Conservation (phyloP, 73 alveolate species). For the Breviolum minutum region DNA sequence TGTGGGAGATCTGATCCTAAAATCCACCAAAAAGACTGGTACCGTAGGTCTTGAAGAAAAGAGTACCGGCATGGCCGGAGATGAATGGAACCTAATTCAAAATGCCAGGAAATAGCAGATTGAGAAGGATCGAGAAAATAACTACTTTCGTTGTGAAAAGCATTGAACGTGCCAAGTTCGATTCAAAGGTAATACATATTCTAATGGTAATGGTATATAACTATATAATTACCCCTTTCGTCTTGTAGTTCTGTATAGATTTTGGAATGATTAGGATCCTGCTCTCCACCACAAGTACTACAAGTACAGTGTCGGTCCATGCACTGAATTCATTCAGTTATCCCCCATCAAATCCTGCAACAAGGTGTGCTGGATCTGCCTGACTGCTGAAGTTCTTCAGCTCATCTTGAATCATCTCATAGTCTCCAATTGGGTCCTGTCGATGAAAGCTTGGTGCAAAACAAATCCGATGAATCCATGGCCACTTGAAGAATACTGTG, state of each 20-base stretch:
- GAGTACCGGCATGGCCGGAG: neutral
- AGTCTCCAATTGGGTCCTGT: conserved; percentile 83
- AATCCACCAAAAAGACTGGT: neutral
- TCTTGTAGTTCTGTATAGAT: neutral
- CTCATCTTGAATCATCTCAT: conserved; percentile 68
- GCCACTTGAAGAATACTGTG: neutral
- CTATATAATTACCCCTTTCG: neutral
- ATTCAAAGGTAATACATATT: neutral
- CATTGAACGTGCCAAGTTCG: neutral
- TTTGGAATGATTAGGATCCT: neutral
- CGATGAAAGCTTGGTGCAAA: neutral
- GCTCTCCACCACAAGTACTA: neutral
- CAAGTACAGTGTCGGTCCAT: neutral
- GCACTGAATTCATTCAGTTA: neutral
- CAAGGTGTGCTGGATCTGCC: neutral
- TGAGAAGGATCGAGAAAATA: neutral
- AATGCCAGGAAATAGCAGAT: neutral
- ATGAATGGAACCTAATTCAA: neutral
- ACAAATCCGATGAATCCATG: neutral
- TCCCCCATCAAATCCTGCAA: neutral
- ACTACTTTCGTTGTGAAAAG: neutral
- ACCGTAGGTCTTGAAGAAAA: neutral
- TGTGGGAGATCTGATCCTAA: neutral
- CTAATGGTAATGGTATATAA: neutral
- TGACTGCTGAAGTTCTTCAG: conserved; percentile 55